Conservation (phyloP, 2,329 filamentous ascomycete species). For the Fusarium sp. region DNA sequence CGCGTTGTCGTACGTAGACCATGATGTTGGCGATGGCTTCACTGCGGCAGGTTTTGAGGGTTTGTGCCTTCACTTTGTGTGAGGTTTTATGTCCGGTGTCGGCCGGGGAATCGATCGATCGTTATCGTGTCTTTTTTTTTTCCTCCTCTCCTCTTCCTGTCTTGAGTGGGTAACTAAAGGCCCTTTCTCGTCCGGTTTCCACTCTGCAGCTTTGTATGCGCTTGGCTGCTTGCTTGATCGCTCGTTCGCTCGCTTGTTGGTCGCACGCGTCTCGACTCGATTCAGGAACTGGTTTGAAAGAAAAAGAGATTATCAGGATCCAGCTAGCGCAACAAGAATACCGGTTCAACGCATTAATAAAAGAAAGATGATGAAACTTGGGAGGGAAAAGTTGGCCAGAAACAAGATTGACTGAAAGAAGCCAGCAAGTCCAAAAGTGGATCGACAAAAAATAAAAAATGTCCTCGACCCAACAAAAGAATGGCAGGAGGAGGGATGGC, state of each 20-base stretch:
- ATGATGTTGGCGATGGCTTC: constrained; percentile 64
- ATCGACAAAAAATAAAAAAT: constrained; percentile 21
- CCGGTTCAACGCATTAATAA: constrained; percentile 7
- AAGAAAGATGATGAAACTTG: constrained; percentile 8
- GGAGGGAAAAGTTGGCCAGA: constrained; percentile 20
- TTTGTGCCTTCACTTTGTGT: constrained; percentile 1
- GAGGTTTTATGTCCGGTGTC: constrained; percentile 16
- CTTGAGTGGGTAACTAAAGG: constrained; percentile 31
- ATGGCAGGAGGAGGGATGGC: constrained; percentile 12
- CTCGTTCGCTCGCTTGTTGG: too few species aligned
- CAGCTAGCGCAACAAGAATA: constrained; percentile 7
- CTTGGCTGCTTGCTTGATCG: constrained; percentile 8
- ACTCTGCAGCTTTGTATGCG: constrained; percentile 25
- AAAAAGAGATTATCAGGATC: background rate
- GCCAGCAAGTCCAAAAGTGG: constrained; percentile 40
- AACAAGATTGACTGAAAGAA: constrained; percentile 31
- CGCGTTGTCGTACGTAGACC: constrained; percentile 96
- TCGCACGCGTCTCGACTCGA: background rate
- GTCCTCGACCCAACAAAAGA: background rate
- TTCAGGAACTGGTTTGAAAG: background rate
- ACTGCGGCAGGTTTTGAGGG: background rate
- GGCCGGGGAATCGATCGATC: constrained; percentile 18
- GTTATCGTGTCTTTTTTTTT: constrained; percentile 37
- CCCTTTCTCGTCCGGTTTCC: constrained; percentile 31
- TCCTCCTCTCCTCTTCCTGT: too few species aligned